Percentiles rank a stretch among this genome's conserved stretches.
These are phyloP conservation scores for Diplocarpon rosae DNA, from an alignment of 2,329 filamentous ascomycete genomes.

Conservation along the genomic window DNA sequence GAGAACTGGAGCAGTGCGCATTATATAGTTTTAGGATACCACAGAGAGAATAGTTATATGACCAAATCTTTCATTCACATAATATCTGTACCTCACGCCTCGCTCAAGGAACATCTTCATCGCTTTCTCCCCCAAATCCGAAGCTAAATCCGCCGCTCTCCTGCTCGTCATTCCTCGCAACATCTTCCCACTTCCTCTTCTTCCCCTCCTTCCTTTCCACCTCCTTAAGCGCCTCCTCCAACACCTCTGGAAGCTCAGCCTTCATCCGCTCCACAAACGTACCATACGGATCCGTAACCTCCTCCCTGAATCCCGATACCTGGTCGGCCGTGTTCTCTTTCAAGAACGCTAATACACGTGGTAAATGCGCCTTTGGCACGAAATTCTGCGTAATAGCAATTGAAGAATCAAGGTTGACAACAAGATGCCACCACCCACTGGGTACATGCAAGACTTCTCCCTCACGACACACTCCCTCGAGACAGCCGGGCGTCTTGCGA, in stretches of 20 bases:
- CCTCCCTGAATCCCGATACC: conserved; percentile 71
- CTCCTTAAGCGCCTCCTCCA: conserved; percentile 53
- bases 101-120: conserved; percentile 32
- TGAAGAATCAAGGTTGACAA: conserved; percentile 75
- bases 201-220: conserved; percentile 50
- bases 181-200: conserved; percentile 79
- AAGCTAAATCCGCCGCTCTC: conserved; percentile 47
- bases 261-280: conserved; percentile 63
- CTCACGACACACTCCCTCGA: conserved; percentile 72
- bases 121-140: conserved; percentile 47
- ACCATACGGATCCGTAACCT: conserved; percentile 60
- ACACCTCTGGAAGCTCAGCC: conserved; percentile 51
- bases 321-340: conserved; percentile 73
- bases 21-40: too few species aligned
- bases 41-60: too few species aligned
- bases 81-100: background rate
- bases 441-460: conserved; percentile 90
- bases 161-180: conserved; percentile 38
- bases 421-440: conserved; percentile 93
- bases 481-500: conserved; percentile 60
- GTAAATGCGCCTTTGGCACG: conserved; percentile 61
- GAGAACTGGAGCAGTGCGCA: too few species aligned
- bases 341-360: conserved; percentile 69
- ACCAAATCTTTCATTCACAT: background rate
- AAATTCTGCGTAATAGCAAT: conserved; percentile 96